Evolutionary conservation across 345 rosid genomes (phyloP), one percentile per base, ranked within the genome.

Genomic region (Camelina sativa): DNA sequence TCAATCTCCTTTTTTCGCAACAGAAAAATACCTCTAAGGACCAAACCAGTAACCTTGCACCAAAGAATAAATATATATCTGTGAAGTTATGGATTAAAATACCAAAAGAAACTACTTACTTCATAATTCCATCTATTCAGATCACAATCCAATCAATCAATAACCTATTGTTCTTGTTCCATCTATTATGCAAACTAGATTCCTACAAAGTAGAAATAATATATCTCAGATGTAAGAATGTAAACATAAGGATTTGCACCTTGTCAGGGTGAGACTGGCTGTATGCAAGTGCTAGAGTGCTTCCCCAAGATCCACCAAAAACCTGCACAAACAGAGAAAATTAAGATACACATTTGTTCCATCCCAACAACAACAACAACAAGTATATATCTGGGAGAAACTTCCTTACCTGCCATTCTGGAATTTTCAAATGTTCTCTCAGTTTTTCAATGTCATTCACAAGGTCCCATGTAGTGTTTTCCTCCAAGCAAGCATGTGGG

Each of bases 261-360:
- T 90, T 94, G 22, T 90, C 89, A 43, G 97, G 92, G 60, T 92
- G 95, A 6, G 91, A 76, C 80, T 90, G 92, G 83, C 97, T 87
- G 76, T 94, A 94, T 0, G 92, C 89, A 73, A 94, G 91, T 32
- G 97, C 89, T 65, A 94, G 85, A 55, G 97, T 94, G 74, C 98
- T 94, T 83, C 98, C 97, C 97, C 98, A 94, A 30, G 98, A 94
- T 46, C 97, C 98, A 53, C 98, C 97, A 84, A 94, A 90, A 65
- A 92, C 93, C 98, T 94, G 55, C 40, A 50, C 1, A 67, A 76
- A 59, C 71, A 81, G 76, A 30, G 46, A 48, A 16, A 37, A 28
- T 3, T 28, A 28, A 28, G 30, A 28, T 28, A 28, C 0, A 28
- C 30, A 28, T 28, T 0, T 28, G 30, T 28, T 20, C 0, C 46